These are phyloP conservation scores for Septoria linicola DNA, from an alignment of 2,329 filamentous ascomycete species.

Conservation along the genomic window DNA sequence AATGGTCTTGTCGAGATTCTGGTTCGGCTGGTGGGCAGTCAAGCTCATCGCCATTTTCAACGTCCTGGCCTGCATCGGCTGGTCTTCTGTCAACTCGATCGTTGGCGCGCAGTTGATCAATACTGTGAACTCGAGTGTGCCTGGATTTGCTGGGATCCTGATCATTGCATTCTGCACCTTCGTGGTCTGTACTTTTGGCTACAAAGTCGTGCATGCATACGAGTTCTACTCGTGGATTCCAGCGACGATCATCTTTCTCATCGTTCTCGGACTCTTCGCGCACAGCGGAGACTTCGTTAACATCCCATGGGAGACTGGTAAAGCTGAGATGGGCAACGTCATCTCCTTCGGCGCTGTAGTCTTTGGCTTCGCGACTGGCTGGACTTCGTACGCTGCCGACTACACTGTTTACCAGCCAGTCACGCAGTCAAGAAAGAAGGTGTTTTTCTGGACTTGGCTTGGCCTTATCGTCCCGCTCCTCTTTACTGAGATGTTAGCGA, in stretches of 20 bases:
- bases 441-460: conserved; percentile 68
- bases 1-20: conserved; percentile 77
- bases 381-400: conserved; percentile 73
- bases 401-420: conserved; percentile 77
- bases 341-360: conserved; percentile 67
- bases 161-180: conserved; percentile 69
- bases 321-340: conserved; percentile 58
- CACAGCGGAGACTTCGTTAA: conserved; percentile 65
- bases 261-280: conserved; percentile 67
- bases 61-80: conserved; percentile 68
- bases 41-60: conserved; percentile 64
- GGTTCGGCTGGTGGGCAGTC: conserved; percentile 58
- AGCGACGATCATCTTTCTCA: conserved; percentile 69
- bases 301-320: conserved; percentile 59
- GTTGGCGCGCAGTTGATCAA: conserved; percentile 76
- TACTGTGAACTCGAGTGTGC: conserved; percentile 67
- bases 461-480: conserved; percentile 70
- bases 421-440: conserved; percentile 56
- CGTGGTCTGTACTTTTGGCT: conserved; percentile 69
- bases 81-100: conserved; percentile 75
- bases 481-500: conserved; percentile 72
- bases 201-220: conserved; percentile 74
- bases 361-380: conserved; percentile 69
- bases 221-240: conserved; percentile 76
- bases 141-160: conserved; percentile 71